phyloP scores from a whole-genome alignment of 2,329 filamentous ascomycete genomes.

The Corinectria fuckeliana region DNA sequence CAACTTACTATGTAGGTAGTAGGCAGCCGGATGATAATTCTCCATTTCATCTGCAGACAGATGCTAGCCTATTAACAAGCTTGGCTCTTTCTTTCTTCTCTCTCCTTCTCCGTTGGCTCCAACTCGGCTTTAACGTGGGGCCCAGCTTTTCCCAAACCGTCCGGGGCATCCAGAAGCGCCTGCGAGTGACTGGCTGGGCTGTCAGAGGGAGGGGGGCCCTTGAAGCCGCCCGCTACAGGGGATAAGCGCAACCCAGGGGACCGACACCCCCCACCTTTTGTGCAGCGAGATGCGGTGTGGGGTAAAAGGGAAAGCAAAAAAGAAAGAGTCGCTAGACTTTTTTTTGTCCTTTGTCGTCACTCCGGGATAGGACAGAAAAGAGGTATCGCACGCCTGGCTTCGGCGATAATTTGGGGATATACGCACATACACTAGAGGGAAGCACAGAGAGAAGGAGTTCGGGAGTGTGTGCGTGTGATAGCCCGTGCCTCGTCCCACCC shows the following conservation, averaged over 20 bases:
- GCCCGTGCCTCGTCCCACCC: not conserved
- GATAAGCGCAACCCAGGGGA: not conserved
- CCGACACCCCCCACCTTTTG: not conserved
- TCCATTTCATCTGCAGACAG: not conserved
- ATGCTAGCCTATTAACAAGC: not conserved
- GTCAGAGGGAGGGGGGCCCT: too few species aligned
- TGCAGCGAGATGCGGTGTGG: not conserved
- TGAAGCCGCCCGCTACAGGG: not conserved
- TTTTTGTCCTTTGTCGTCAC: not conserved
- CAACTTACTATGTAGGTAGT: not conserved
- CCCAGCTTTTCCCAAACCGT: slow-evolving; percentile 1
- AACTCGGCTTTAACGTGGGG: slow-evolving; percentile 3
- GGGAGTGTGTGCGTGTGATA: not conserved
- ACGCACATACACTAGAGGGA: too few species aligned
- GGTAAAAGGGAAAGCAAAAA: not conserved
- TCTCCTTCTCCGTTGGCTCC: not conserved
- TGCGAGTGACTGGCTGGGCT: slow-evolving; percentile 16
- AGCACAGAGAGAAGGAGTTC: not conserved
- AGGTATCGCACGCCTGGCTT: not conserved
- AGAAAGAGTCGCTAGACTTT: not conserved
- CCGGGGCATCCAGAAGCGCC: slow-evolving; percentile 24
- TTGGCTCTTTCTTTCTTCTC: not conserved
- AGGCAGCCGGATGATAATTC: slow-evolving; percentile 7
- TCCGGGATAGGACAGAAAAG: not conserved
- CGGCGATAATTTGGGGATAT: too few species aligned